Conservation (phyloP, 208 protist genomes). For the Crithidia sp. region DNA sequence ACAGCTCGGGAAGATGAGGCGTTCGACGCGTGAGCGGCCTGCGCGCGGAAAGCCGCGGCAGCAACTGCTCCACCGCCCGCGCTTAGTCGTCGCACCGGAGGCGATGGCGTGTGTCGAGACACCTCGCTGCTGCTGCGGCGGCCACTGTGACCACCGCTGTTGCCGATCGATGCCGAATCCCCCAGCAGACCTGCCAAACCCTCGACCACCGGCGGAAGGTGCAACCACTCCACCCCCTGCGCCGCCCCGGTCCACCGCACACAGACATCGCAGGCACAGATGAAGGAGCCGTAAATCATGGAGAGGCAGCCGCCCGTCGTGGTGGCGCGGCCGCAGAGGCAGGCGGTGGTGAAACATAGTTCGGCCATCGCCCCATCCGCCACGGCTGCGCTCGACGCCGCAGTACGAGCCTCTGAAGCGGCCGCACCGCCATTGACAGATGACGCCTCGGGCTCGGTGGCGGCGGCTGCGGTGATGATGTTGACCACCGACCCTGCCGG, state of each 20-base stretch:
- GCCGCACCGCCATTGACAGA: no score
- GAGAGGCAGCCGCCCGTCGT: slow-evolving; percentile 48
- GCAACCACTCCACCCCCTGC: slow-evolving; percentile 79
- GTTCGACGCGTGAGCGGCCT: background rate
- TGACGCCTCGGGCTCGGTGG: no score
- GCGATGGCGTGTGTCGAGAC: background rate
- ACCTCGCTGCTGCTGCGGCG: no score
- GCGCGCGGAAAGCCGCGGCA: slow-evolving; percentile 19
- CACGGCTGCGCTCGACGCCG: background rate
- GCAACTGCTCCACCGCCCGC: slow-evolving; percentile 27
- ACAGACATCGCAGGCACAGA: slow-evolving; percentile 74
- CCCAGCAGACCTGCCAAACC: slow-evolving; percentile 24
- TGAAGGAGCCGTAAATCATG: slow-evolving; percentile 77
- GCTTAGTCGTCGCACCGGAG: background rate
- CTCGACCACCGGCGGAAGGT: slow-evolving; percentile 54
- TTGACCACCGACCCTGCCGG: background rate
- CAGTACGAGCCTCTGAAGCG: no score
- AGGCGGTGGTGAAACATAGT: slow-evolving; percentile 48
- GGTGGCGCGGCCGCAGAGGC: slow-evolving; percentile 55
- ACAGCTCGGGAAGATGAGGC: background rate
- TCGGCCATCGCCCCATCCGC: slow-evolving; percentile 16
- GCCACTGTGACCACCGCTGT: background rate
- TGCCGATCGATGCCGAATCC: background rate
- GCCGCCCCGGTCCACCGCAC: slow-evolving; percentile 42
- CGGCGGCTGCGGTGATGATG: background rate